Percentiles rank a stretch among this genome's conserved stretches.
These are phyloP conservation scores for Echium plantagineum DNA, from an alignment of 257 asterid genomes.

Conservation along the genomic window DNA sequence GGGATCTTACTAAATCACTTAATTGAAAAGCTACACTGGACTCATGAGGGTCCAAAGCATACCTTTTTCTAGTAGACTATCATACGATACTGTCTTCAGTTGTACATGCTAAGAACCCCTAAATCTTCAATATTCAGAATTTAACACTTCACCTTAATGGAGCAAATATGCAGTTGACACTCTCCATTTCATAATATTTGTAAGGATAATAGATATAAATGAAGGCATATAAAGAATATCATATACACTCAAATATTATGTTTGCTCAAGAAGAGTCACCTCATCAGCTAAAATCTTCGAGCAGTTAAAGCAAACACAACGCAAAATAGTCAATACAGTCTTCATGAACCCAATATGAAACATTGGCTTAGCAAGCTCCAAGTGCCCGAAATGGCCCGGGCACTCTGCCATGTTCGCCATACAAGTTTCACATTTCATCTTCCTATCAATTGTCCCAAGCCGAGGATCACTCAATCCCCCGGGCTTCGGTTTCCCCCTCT, in stretches of 20 bases:
- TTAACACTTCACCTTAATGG: too few species aligned
- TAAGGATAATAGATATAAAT: too few species aligned
- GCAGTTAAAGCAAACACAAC: conserved; percentile 93
- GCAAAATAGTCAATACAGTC: conserved; percentile 76
- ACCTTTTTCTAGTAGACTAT: too few species aligned
- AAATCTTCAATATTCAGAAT: too few species aligned
- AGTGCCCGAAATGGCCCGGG: conserved; percentile 97
- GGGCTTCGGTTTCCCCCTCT: conserved; percentile 88
- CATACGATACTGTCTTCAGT: too few species aligned
- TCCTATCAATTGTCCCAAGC: conserved; percentile 90
- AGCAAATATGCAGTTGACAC: too few species aligned
- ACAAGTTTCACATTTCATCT: conserved; percentile 95
- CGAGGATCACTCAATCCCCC: conserved; percentile 88
- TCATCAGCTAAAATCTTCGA: conserved; percentile 88
- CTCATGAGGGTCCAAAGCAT: too few species aligned
- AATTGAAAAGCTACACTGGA: too few species aligned
- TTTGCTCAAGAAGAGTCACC: conserved; percentile 23
- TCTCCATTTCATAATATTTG: background rate
- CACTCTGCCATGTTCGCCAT: conserved; percentile 99
- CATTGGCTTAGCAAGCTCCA: conserved; percentile 98
- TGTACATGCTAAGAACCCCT: too few species aligned
- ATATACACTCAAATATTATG: too few species aligned
- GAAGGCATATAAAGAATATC: too few species aligned
- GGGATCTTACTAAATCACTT: too few species aligned
- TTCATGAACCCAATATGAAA: conserved; percentile 92